These are phyloP conservation scores for Pseudisothecium myosuroides DNA, from an alignment of 225 moss, liverwort and hornwort genomes.

Conservation along the genomic window DNA sequence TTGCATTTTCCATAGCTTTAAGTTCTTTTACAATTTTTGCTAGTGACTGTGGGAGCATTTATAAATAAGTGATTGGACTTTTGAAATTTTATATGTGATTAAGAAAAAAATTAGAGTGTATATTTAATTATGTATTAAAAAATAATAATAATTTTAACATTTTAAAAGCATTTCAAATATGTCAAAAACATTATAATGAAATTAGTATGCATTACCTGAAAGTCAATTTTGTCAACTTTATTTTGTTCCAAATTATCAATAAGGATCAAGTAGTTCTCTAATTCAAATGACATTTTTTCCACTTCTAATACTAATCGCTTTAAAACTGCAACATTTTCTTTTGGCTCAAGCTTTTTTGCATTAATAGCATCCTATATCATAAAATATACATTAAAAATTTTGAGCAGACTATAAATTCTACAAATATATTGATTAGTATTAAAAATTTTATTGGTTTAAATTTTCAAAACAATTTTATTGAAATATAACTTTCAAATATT, in stretches of 20 bases:
- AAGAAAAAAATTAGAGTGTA: too few species aligned
- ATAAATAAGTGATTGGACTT: background rate
- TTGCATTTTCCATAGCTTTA: slow-evolving; percentile 77
- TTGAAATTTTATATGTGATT: too few species aligned
- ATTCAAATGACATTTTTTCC: slow-evolving; percentile 58
- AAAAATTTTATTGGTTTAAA: rapidly evolving
- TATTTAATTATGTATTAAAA: background rate
- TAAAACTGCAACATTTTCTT: slow-evolving; percentile 67
- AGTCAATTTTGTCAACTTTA: slow-evolving; percentile 73
- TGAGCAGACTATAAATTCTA: rapidly evolving
- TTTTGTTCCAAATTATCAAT: slow-evolving; percentile 65
- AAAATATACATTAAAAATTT: background rate
- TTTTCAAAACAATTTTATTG: background rate
- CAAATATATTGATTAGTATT: too few species aligned
- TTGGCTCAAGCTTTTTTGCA: slow-evolving; percentile 65
- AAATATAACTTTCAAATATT: background rate
- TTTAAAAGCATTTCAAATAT: background rate
- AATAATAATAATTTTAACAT: too few species aligned
- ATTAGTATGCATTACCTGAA: slow-evolving; percentile 21
- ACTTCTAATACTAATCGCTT: slow-evolving; percentile 54
- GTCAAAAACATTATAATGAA: too few species aligned
- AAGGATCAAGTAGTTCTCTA: slow-evolving; percentile 63
- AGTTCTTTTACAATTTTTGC: slow-evolving; percentile 71
- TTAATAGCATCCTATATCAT: slow-evolving; percentile 56
- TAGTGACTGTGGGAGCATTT: slow-evolving; percentile 14